These are phyloP conservation scores for Dothideomycetes sp. DNA, from an alignment of 2,329 filamentous ascomycete species.

Conservation along the genomic window DNA sequence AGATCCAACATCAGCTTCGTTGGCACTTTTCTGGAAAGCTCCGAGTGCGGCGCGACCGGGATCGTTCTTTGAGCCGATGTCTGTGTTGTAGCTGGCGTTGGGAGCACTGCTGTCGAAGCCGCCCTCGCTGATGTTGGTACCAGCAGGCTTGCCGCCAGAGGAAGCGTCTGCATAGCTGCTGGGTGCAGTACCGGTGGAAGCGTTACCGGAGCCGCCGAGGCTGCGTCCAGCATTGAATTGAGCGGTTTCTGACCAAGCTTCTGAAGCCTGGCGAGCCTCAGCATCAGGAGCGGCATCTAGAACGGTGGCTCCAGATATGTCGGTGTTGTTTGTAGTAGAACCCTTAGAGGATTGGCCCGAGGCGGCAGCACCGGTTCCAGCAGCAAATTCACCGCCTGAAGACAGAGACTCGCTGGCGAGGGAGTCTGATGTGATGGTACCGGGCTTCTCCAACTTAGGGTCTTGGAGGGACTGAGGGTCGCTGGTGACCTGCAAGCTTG, in stretches of 20 bases:
- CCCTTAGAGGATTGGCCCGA: slow-evolving; percentile 42
- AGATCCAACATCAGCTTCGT: slow-evolving; percentile 9
- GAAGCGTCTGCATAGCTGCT: slow-evolving; percentile 17
- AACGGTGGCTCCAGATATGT: slow-evolving; percentile 44
- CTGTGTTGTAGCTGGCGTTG: slow-evolving; percentile 43
- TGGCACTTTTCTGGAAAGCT: slow-evolving; percentile 16
- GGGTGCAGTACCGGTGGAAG: neutral
- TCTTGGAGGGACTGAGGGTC: slow-evolving; percentile 41
- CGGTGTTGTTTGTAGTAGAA: slow-evolving; percentile 48
- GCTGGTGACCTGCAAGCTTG: slow-evolving; percentile 32
- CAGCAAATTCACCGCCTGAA: slow-evolving; percentile 50
- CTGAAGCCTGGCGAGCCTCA: slow-evolving; percentile 35
- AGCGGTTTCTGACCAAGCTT: slow-evolving; percentile 30
- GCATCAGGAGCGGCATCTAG: slow-evolving; percentile 42
- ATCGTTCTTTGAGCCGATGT: slow-evolving; percentile 48
- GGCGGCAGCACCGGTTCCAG: slow-evolving; percentile 47
- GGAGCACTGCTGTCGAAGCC: slow-evolving; percentile 32
- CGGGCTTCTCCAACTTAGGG: slow-evolving; percentile 53
- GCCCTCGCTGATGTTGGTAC: slow-evolving; percentile 42
- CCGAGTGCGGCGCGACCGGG: slow-evolving; percentile 42
- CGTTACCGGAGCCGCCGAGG: slow-evolving; percentile 22
- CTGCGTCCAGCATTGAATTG: slow-evolving; percentile 33
- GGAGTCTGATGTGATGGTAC: slow-evolving; percentile 57
- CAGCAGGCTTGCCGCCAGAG: slow-evolving; percentile 41
- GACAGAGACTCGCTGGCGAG: slow-evolving; percentile 65